phyloP scores from a whole-genome alignment of 2,329 filamentous ascomycete species.

The Penicillium sp. region DNA sequence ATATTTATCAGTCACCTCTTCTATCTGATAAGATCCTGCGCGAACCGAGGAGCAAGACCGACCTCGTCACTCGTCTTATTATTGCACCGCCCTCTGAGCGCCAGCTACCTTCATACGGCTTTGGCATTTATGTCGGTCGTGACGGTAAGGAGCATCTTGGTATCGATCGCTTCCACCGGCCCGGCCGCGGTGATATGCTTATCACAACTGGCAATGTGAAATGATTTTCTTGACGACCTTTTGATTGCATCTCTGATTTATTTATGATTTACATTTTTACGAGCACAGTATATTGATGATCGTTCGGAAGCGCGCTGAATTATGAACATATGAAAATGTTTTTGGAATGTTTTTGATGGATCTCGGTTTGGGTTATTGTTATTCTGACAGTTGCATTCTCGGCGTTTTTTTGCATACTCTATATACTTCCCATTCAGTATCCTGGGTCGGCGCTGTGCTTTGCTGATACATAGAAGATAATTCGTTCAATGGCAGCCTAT shows the following conservation, averaged over 20 bases:
- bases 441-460: neutral
- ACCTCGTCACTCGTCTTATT: slow-evolving; percentile 68
- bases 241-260: slow-evolving; percentile 7
- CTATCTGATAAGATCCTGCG: slow-evolving; percentile 71
- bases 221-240: slow-evolving; percentile 7
- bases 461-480: neutral
- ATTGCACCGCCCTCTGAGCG: slow-evolving; percentile 45
- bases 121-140: slow-evolving; percentile 57
- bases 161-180: slow-evolving; percentile 54
- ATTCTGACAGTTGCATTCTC: slow-evolving; percentile 3
- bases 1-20: slow-evolving; percentile 70
- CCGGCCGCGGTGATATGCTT: slow-evolving; percentile 44
- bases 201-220: slow-evolving; percentile 37
- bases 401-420: slow-evolving; percentile 9
- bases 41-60: slow-evolving; percentile 62
- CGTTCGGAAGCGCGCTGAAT: neutral
- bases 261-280: slow-evolving; percentile 4
- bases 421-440: neutral
- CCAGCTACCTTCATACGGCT: slow-evolving; percentile 50
- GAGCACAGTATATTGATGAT: neutral
- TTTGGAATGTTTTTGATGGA: neutral
- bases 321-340: neutral
- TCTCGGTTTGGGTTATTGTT: neutral
- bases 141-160: slow-evolving; percentile 61
- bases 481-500: neutral